Conservation (phyloP, 2,329 filamentous ascomycete species). For the Aureobasidium sp. region DNA sequence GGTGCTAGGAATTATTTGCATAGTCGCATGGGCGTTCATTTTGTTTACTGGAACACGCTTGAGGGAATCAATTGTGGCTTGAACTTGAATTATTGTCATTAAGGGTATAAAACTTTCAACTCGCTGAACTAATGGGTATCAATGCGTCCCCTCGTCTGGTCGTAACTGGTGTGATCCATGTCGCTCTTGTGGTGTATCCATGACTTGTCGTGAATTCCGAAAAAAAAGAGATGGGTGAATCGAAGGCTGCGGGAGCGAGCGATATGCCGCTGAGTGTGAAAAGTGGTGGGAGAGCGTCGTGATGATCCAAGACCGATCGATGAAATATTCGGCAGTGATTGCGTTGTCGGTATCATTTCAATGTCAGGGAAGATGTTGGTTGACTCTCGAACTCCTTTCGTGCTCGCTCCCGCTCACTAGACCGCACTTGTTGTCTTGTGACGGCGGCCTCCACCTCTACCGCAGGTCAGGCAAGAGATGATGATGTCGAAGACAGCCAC, state of each 20-base stretch:
- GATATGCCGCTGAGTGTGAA: constrained; percentile 1
- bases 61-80: background rate
- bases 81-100: constrained; percentile 5
- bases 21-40: background rate
- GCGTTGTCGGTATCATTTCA: background rate
- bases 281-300: background rate
- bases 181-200: constrained; percentile 5
- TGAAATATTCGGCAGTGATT: background rate
- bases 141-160: constrained; percentile 11
- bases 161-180: constrained; percentile 9
- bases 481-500: constrained; percentile 43
- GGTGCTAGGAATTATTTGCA: background rate
- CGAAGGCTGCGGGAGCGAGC: constrained; percentile 7
- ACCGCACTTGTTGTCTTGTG: constrained; percentile 31
- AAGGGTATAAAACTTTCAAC: constrained; percentile 12
- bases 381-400: background rate
- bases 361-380: background rate
- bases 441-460: constrained; percentile 36
- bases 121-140: constrained; percentile 14
- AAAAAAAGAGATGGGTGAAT: background rate
- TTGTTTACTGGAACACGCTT: too few relatives aligned
- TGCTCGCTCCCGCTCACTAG: constrained; percentile 21
- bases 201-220: constrained; percentile 6
- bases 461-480: constrained; percentile 45
- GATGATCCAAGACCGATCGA: background rate